A percentile compares a stretch with the other conserved stretches of the same genome.
Evolutionary conservation across 148 eudicot species (phyloP).

Genomic region (Silene conica): DNA sequence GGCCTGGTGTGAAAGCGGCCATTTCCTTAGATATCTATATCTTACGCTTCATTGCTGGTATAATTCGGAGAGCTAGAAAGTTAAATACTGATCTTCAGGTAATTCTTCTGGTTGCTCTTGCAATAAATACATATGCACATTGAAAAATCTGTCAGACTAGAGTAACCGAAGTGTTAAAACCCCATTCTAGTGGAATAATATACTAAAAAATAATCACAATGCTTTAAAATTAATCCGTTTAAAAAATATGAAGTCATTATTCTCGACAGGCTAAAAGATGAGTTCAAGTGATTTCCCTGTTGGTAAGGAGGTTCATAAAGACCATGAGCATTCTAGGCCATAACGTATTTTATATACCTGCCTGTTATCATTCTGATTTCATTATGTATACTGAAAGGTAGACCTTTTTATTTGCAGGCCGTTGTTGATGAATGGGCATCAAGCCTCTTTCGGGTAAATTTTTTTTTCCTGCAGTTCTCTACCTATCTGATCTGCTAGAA

Average conservation of each 20-base stretch:
- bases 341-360: not conserved
- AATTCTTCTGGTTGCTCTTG: constrained; percentile 11
- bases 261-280: not conserved
- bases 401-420: constrained; percentile 50
- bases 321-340: not conserved
- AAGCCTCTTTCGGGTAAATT: constrained; percentile 86
- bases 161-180: not conserved
- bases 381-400: not conserved
- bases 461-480: constrained; percentile 3
- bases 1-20: constrained; percentile 97
- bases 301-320: not conserved
- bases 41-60: constrained; percentile 71
- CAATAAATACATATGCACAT: not conserved
- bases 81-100: constrained; percentile 98
- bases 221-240: not conserved
- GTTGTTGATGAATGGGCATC: constrained; percentile 98
- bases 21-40: constrained; percentile 85
- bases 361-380: not conserved
- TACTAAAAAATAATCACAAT: not conserved
- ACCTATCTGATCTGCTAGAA: not conserved
- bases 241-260: not conserved
- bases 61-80: constrained; percentile 67
- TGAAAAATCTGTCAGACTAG: not conserved
- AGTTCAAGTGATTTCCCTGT: not conserved
- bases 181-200: not conserved